Base-by-base conservation (phyloP, 805 yeast genomes). In the Saccharomycopsis sp. region DNA sequence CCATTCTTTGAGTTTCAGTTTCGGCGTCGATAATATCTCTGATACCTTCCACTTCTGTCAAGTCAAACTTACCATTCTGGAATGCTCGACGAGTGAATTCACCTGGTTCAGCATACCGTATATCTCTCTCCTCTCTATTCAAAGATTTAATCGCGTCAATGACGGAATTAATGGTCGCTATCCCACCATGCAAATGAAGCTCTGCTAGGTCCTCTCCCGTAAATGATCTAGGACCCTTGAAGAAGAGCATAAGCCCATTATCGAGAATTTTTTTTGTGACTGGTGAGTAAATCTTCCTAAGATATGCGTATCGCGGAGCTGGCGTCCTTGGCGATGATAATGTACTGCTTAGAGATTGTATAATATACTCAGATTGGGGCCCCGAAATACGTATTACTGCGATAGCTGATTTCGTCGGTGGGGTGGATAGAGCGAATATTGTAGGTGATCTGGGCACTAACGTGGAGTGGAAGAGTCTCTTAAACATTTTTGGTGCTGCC, bases 151-250 rank as follows among this genome's bases (percentile, higher is more conserved):
- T 77, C 0, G 94, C 79, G 3, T 65, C 65, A 39, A 89, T 55
- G 0, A 89, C 84, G 0, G 87, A 72, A 39, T 70, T 67, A 2
- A 85, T 74, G 1, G 90, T 86, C 0, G 97, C 96, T 9, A 73
- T 77, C 3, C 97, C 97, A 3, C 98, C 98, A 61, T 93, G 98
- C 2, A 85, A 62, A 57, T 93, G 97, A n/a, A 93, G 59, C 56
- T 93, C 98, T 7, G 89, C 65, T 21, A 83, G 54, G 54, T 90
- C 96, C 59, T 93, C 97, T 1, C 98, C 98, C 0, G 97, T 93
- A 56, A 81, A 93, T 0, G 96, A 81, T 11, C 70, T 66, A 1
- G 97, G 97, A 1, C 72, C 73, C 14, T 74, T 60, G 62, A 90
- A 89, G 56, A 64, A 81, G 1, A 88, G 55, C 0, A 81, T 67